Evolutionary conservation across 2,329 filamentous ascomycete species (phyloP), one percentile per base, ranked within the genome.

Genomic region (Diaporthe longicolla): DNA sequence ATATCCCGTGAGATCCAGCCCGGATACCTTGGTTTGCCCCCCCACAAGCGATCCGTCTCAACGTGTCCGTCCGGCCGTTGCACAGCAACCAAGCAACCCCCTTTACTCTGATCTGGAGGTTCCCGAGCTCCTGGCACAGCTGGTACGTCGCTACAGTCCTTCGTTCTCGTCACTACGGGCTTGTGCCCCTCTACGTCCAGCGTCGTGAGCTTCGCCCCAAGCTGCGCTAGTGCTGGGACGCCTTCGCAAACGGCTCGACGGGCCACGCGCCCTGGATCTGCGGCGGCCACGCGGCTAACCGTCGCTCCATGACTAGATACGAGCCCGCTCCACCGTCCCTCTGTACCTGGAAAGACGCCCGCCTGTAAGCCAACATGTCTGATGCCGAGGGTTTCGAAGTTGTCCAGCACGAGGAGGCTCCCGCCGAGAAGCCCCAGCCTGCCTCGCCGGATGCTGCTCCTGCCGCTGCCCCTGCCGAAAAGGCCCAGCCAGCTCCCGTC

Each of bases 381-480:
- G 82, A 83, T 75, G 77, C 76, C 77, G 81, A 81, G 54, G 78
- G 71, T 58, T 76, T 79, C 75, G 79, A 82, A 65, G 78, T 78
- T 61, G 79, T 79, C 73, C 77, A 79, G 76, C 78, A 78, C 73
- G 76, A 76, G 57, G 79, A 80, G 59, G 78, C 76, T 54, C 66
- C 66, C 10, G 45, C 54, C 15, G 70, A 74, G 7, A 55, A 72
- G 40, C 65, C 55, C 48, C 57, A 71, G 45, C 32, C 70, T 43
- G 57, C 70, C 29, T 10, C 71, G 32, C 52, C 71, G 61, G 57
- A 59, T 35, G 63, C 48, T 50, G 48, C 48, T 24, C 48, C 63
- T 3, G 68, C 74, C 3, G 55, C 10, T 40, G 48, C 55, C 35
- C 17, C 52, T n/a, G 35, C 66, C 45, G 45, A 48, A 15, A n/a